Percentiles rank a stretch among this genome's conserved stretches.
Conservation (phyloP, 2,329 filamentous ascomycete species). For the Aspergillus sp. region DNA sequence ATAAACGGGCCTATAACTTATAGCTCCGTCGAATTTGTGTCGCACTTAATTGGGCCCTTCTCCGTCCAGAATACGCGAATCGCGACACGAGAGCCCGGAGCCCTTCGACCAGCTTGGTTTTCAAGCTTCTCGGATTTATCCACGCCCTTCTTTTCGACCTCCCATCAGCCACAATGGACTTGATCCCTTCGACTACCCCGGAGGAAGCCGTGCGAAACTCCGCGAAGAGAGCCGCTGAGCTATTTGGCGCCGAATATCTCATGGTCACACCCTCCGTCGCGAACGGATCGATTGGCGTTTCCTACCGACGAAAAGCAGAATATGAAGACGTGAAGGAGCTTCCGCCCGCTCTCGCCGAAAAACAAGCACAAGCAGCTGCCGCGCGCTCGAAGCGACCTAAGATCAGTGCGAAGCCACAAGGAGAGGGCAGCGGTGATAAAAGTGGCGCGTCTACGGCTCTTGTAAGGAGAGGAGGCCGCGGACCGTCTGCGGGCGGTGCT, state of each 20-base stretch:
- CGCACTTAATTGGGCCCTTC: not conserved
- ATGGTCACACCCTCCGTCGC: constrained; percentile 44
- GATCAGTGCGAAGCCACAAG: constrained; percentile 48
- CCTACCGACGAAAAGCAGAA: constrained; percentile 57
- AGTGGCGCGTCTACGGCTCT: constrained; percentile 58
- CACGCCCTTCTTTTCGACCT: not conserved
- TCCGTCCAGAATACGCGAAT: not conserved
- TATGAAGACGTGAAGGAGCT: constrained; percentile 77
- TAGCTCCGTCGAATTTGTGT: not conserved
- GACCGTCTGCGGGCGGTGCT: constrained; percentile 31
- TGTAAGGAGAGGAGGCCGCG: constrained; percentile 40
- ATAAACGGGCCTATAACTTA: not conserved
- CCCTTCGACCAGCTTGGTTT: not conserved
- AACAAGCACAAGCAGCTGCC: constrained; percentile 67
- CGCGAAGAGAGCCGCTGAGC: constrained; percentile 47
- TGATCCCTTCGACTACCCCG: constrained; percentile 28
- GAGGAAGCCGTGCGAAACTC: constrained; percentile 43
- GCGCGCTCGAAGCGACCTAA: constrained; percentile 65
- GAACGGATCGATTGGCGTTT: constrained; percentile 44
- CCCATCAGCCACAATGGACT: constrained; percentile 29
- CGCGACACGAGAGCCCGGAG: not conserved
- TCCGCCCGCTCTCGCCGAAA: constrained; percentile 74
- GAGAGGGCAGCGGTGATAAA: constrained; percentile 43
- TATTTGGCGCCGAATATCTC: constrained; percentile 50
- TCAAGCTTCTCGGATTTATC: not conserved